Evolutionary conservation across 2,329 filamentous ascomycete species (phyloP).

Genomic region (Pseudogymnoascus sp.): DNA sequence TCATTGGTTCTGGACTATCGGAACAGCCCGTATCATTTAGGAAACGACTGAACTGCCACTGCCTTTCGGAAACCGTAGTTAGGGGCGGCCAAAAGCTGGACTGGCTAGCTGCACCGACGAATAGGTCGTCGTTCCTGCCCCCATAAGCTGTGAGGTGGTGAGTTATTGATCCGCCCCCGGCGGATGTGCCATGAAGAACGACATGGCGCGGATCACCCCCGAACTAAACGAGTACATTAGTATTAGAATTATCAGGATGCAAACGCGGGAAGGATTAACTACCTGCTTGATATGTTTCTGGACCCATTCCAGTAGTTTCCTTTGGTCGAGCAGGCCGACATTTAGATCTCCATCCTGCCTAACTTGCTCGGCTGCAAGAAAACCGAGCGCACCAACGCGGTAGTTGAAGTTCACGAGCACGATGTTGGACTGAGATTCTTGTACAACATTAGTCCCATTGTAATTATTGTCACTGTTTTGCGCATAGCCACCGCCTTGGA

Average conservation of each 20-base stretch:
- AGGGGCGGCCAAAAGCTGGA: conserved; percentile 28
- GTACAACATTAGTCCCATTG: conserved; percentile 40
- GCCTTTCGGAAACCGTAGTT: conserved; percentile 25
- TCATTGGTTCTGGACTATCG: conserved; percentile 19
- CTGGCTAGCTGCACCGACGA: conserved; percentile 21
- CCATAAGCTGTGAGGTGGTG: conserved; percentile 21
- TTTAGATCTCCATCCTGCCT: conserved; percentile 50
- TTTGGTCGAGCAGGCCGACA: conserved; percentile 55
- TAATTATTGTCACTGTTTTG: conserved; percentile 42
- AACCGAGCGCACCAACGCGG: conserved; percentile 53
- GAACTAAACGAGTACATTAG: conserved; percentile 18
- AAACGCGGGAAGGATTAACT: not conserved
- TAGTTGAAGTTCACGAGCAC: conserved; percentile 56
- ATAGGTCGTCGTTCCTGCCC: conserved; percentile 8
- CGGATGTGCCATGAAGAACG: conserved; percentile 36
- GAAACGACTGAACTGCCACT: conserved; percentile 31
- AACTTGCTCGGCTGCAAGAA: conserved; percentile 49
- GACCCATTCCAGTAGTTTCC: conserved; percentile 52
- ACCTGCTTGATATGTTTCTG: conserved; percentile 46
- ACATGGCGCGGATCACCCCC: conserved; percentile 35
- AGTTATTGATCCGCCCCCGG: conserved; percentile 34
- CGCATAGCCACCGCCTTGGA: conserved; percentile 40
- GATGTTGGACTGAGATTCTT: conserved; percentile 36
- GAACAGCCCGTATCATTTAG: conserved; percentile 25
- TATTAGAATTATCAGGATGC: not conserved